phyloP scores from a whole-genome alignment of 768 basidiomycete species.

The Termitomyces sp. region DNA sequence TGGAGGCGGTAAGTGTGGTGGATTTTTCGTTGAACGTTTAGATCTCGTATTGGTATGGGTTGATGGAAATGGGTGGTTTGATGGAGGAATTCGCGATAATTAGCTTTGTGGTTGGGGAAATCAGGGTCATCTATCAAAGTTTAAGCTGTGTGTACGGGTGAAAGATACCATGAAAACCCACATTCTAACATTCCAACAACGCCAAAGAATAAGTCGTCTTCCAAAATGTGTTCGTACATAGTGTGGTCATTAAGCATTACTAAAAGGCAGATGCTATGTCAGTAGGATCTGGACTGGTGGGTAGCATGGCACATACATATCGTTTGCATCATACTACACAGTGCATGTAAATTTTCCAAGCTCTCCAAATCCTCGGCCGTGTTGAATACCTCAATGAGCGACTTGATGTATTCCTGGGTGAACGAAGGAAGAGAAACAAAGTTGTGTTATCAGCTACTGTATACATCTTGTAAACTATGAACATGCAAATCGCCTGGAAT shows the following conservation, averaged over 20 bases:
- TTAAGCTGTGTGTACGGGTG: slow-evolving; percentile 6
- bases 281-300: not conserved
- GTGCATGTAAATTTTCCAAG: slow-evolving; percentile 81
- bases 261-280: slow-evolving; percentile 24
- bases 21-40: slow-evolving; percentile 75
- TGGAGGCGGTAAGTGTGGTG: slow-evolving; percentile 97
- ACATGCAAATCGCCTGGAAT: slow-evolving; percentile 8
- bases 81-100: slow-evolving; percentile 90
- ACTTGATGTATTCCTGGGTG: slow-evolving; percentile 79
- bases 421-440: slow-evolving; percentile 14
- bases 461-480: slow-evolving; percentile 13
- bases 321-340: slow-evolving; percentile 91
- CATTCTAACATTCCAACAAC: slow-evolving; percentile 98
- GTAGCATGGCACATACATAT: slow-evolving; percentile 52
- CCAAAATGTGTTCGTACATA: slow-evolving; percentile 91
- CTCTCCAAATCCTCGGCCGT: slow-evolving; percentile 93
- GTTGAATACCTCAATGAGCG: slow-evolving; percentile 76
- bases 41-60: slow-evolving; percentile 79
- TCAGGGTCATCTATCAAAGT: slow-evolving; percentile 81
- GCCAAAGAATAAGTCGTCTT: slow-evolving; percentile 88
- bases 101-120: slow-evolving; percentile 93
- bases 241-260: slow-evolving; percentile 94
- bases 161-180: slow-evolving; percentile 32
- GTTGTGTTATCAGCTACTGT: slow-evolving; percentile 19
- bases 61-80: slow-evolving; percentile 83